Percentiles rank a stretch among this genome's conserved stretches.
Conservation (phyloP, 176 grass and related monocot species). For the Juncus effusus region DNA sequence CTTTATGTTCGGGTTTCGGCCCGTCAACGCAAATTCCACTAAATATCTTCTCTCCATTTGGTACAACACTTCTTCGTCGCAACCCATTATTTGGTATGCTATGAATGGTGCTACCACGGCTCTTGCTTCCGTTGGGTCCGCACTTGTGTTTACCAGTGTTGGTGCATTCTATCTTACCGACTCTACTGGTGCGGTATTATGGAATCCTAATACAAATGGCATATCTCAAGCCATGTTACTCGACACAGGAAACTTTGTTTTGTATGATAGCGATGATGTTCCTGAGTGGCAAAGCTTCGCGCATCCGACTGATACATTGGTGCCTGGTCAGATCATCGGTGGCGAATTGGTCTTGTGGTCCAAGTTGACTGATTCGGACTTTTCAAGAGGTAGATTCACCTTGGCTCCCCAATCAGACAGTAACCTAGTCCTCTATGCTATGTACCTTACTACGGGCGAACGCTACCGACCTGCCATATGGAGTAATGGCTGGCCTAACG, state of each 20-base stretch:
- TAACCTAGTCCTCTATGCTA: slow-evolving; percentile 11
- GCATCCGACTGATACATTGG: slow-evolving; percentile 18
- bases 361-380: slow-evolving; percentile 22
- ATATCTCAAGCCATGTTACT: background rate
- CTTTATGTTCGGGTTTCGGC: slow-evolving; percentile 39
- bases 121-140: background rate
- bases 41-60: slow-evolving; percentile 35
- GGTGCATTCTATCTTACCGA: slow-evolving; percentile 22
- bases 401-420: background rate
- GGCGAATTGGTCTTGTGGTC: background rate
- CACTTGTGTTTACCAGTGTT: background rate
- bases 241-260: slow-evolving; percentile 31
- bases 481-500: background rate
- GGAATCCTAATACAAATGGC: background rate
- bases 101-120: background rate
- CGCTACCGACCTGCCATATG: slow-evolving; percentile 17
- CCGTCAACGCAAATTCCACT: background rate
- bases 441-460: background rate
- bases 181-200: background rate
- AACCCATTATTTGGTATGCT: slow-evolving; percentile 30
- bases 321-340: slow-evolving; percentile 11
- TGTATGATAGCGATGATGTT: background rate
- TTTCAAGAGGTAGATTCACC: slow-evolving; percentile 23
- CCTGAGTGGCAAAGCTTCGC: slow-evolving; percentile 27
- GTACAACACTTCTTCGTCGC: slow-evolving; percentile 17